Evolutionary conservation across 495 filamentous ascomycete genomes (phyloP).

Genomic region (Chaetomium fimeti): DNA sequence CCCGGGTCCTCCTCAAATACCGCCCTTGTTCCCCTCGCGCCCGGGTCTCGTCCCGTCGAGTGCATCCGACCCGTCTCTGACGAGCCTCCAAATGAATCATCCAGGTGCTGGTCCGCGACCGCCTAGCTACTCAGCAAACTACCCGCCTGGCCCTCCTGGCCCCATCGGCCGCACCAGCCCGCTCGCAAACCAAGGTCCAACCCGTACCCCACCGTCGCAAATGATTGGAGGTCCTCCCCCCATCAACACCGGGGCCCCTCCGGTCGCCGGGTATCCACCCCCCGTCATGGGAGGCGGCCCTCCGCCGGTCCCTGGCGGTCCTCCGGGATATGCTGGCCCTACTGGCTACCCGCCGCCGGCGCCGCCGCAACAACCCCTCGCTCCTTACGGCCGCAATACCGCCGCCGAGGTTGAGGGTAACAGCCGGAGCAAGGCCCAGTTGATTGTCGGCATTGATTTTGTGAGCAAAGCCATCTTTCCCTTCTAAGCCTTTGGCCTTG

Average conservation of each 20-base stretch:
- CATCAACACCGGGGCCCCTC: conserved; percentile 62
- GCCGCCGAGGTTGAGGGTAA: conserved; percentile 84
- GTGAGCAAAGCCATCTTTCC: conserved; percentile 46
- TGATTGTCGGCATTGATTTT: conserved; percentile 81
- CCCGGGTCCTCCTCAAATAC: conserved; percentile 45
- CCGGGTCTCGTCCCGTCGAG: conserved; percentile 45
- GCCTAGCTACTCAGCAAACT: conserved; percentile 71
- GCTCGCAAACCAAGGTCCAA: conserved; percentile 46
- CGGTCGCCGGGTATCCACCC: conserved; percentile 54
- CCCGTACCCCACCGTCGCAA: conserved; percentile 56
- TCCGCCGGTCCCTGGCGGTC: conserved; percentile 53
- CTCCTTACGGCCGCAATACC: conserved; percentile 54
- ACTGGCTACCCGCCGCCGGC: conserved; percentile 46
- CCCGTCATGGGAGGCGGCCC: conserved; percentile 53
- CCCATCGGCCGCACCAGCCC: conserved; percentile 54
- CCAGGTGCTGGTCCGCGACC: conserved; percentile 59
- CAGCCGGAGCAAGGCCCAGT: conserved; percentile 74
- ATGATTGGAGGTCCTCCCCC: conserved; percentile 69
- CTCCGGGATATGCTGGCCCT: conserved; percentile 43
- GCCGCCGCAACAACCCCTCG: conserved; percentile 43
- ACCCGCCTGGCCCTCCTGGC: conserved; percentile 52
- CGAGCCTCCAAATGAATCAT: conserved; percentile 59
- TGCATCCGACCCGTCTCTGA: conserved; percentile 48
- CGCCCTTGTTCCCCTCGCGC: conserved; percentile 44
- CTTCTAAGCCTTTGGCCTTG: background rate